Base-by-base conservation (phyloP, 352 stramenopile genomes). In the Pythium oligandrum region DNA sequence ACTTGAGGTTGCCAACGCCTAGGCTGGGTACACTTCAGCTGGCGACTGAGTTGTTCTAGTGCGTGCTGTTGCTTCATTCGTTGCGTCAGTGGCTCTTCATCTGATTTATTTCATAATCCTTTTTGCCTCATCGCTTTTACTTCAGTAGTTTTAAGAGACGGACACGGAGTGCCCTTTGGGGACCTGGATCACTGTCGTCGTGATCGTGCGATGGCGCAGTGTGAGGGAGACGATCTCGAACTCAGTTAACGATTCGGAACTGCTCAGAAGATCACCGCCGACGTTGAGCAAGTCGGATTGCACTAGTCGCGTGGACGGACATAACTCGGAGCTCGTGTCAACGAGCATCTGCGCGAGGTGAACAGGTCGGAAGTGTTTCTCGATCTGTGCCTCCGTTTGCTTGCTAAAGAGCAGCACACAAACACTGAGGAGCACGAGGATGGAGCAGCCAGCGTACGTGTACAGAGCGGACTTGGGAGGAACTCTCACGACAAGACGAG, bases 161-260 rank as follows among this genome's bases (percentile, higher is more conserved):
- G 49, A 58, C 10, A 63, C 31, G 3, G 49, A 63, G 26, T n/a
- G 40, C 26, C 49, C 37, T 11, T 55, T 47, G 10, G 60, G 60
- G 34, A 68, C 60, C n/a, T 55, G 54, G 34, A 68, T 52, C 11
- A 59, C 35, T 31, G 53, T 55, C 6, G 34, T 32, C 6, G 53
- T 43, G 42, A 43, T 47, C 2, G 37, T n/a, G 10, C 60, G 54
- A 30, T 68, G 60, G 12, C 54, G 53, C 45, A 68, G 50, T 8
- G 60, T 68, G 31, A 68, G 36, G 8, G 60, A 59, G 31, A 60
- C 38, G 33, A 68, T 59, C 34, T 68, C 60, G 40, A 68, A 68
- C 40, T 68, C 60, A 7, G 26, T 44, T 17, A 68, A 31, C 1
- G 17, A 38, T 11, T 54, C 60, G 33, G 60, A 68, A 32, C 55